phyloP scores from a whole-genome alignment of 805 yeast genomes.

The Millerago galiae region DNA sequence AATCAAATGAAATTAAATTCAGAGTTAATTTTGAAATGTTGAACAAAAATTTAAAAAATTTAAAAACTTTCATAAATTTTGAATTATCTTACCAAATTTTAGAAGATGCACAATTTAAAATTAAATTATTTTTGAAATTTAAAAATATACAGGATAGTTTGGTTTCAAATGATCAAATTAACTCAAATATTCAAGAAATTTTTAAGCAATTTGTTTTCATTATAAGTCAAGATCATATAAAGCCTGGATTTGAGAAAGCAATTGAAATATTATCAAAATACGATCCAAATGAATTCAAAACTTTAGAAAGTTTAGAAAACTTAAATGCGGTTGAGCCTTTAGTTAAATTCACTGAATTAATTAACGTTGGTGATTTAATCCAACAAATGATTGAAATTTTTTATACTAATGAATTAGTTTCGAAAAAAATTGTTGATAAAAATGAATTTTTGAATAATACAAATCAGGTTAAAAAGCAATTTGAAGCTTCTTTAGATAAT shows the following conservation, averaged over 20 bases:
- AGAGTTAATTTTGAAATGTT: constrained; percentile 79
- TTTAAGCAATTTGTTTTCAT: constrained; percentile 60
- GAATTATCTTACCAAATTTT: constrained; percentile 70
- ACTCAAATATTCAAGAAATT: constrained; percentile 46
- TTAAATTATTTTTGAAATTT: constrained; percentile 52
- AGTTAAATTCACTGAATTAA: constrained; percentile 80
- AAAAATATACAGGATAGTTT: constrained; percentile 27
- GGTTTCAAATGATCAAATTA: constrained; percentile 22
- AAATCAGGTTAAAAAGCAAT: constrained; percentile 69
- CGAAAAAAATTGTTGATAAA: constrained; percentile 51
- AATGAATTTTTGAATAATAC: constrained; percentile 77
- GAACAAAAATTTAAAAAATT: constrained; percentile 65
- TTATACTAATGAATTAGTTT: constrained; percentile 73
- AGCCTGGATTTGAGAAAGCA: constrained; percentile 80
- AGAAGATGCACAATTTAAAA: constrained; percentile 58
- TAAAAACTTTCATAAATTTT: constrained; percentile 71
- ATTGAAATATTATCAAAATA: constrained; percentile 61
- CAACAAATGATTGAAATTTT: constrained; percentile 90
- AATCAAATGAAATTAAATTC: constrained; percentile 41
- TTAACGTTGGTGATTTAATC: constrained; percentile 87
- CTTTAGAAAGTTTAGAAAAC: constrained; percentile 26
- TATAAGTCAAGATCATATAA: constrained; percentile 70
- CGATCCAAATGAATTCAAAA: constrained; percentile 45
- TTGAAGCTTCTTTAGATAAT: constrained; percentile 78
- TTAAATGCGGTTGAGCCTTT: constrained; percentile 65